These are phyloP conservation scores for Brassica hybrid DNA, from an alignment of 441 rosid species.

Conservation along the genomic window DNA sequence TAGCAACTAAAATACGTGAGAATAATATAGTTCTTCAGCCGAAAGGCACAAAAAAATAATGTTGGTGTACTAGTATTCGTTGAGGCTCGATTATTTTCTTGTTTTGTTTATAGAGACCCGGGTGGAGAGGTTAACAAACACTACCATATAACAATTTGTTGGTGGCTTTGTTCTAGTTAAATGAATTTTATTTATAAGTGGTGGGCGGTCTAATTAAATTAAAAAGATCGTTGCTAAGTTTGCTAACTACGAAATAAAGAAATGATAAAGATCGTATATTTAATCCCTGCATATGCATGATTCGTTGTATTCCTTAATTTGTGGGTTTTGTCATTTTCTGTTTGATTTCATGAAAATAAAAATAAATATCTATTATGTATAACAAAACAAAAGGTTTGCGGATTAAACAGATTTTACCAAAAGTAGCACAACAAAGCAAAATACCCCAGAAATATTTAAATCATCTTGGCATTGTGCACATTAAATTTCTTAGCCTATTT, in stretches of 20 bases:
- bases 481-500: too few species aligned
- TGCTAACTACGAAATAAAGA: constrained; percentile 9
- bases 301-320: constrained; percentile 22
- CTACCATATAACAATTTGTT: constrained; percentile 1
- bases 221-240: background rate
- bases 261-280: constrained; percentile 1
- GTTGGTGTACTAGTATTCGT: background rate
- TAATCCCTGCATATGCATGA: constrained; percentile 23
- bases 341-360: constrained; percentile 2
- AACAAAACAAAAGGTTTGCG: constrained; percentile 13
- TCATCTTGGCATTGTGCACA: background rate
- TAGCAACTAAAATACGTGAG: constrained; percentile 4
- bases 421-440: constrained; percentile 1
- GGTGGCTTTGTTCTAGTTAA: background rate
- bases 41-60: background rate
- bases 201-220: constrained; percentile 4
- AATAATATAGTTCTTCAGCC: background rate
- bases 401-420: background rate
- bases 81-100: background rate
- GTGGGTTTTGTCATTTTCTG: constrained; percentile 5
- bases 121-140: constrained; percentile 15
- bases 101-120: background rate
- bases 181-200: too few species aligned
- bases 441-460: background rate
- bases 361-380: background rate